Evolutionary conservation across 768 basidiomycete genomes (phyloP), one percentile per base, ranked within the genome.

Genomic region (Tricholoma matsutake): DNA sequence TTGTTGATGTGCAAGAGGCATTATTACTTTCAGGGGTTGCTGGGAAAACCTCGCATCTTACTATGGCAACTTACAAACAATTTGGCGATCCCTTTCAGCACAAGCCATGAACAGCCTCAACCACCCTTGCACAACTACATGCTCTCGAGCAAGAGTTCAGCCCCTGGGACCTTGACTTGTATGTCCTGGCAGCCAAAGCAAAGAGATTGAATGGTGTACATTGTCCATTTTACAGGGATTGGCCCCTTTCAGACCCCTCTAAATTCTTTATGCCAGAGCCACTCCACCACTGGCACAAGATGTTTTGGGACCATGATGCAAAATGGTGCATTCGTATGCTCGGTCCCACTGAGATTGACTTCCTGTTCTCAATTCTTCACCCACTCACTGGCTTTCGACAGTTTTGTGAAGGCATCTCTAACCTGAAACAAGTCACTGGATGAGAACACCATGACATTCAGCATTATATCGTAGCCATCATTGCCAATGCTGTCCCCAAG

Each of bases 361-460:
- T 75, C 60, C 66, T 69, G 2, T 74, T 77, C 54, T 73, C 68
- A 0, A 52, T 77, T 20, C 65, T 81, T 11, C 78, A 79, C 25
- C 69, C 71, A 8, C 68, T 65, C 31, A 68, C 69, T n/a, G 76
- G 76, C 10, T 73, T 71, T 54, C 63, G 69, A 20, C 77, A 79
- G 25, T 81, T 80, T 56, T 59, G 65, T 13, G 69, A 73, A 20
- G 76, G 80, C 0, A 73, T 80, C 6, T 77, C 72, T 6, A 65
- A 69, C 10, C 45, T 81, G 28, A 78, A 79, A 31, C 79, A 81
- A 58, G 74, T 77, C 22, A 79, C 80, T 5, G 76, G 78, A 1
- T 56, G 69, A 1, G 76, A 79, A 28, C 76, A 79, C 54, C 61
- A 70, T 0, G 71, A 81, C 29, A 61, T 81, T 4, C 71, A 81